These are phyloP conservation scores for Backusella westeae DNA, from an alignment of 192 early-diverging fungal species.

Conservation along the genomic window DNA sequence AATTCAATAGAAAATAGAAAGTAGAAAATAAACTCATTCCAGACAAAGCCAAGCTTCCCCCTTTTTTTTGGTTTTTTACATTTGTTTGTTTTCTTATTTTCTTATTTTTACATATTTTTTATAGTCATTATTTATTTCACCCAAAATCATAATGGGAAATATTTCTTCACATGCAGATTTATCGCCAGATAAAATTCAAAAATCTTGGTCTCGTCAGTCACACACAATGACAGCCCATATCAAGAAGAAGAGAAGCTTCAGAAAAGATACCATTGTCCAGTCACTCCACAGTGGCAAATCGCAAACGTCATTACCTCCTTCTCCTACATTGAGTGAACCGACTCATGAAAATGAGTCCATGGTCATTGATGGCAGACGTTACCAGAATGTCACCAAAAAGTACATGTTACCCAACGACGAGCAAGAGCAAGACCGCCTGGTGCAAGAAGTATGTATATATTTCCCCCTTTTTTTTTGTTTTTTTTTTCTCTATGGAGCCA, in stretches of 20 bases:
- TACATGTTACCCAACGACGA: conserved; percentile 33
- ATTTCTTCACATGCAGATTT: not conserved
- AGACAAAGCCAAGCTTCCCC: not conserved
- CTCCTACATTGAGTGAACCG: not conserved
- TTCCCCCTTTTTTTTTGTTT: too few relatives aligned
- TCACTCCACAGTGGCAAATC: not conserved
- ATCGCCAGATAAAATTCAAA: not conserved
- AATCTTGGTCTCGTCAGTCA: not conserved
- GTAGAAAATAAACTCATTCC: not conserved
- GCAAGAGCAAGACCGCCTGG: conserved; percentile 29
- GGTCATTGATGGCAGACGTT: not conserved
- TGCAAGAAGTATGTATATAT: conserved; percentile 17
- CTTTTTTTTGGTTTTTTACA: not conserved
- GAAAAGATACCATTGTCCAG: not conserved
- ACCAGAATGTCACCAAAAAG: conserved; percentile 15
- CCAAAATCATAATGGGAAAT: not conserved
- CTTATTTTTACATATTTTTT: not conserved
- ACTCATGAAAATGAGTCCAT: too few relatives aligned
- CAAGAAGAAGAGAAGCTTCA: not conserved
- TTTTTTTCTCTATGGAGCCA: too few relatives aligned
- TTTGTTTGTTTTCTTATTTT: not conserved
- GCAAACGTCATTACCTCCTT: not conserved
- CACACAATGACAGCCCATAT: not conserved
- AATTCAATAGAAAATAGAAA: not conserved
- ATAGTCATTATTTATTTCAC: not conserved